Conservation (phyloP, 139 green algal species). For the Zygnema circumcarinatum region DNA sequence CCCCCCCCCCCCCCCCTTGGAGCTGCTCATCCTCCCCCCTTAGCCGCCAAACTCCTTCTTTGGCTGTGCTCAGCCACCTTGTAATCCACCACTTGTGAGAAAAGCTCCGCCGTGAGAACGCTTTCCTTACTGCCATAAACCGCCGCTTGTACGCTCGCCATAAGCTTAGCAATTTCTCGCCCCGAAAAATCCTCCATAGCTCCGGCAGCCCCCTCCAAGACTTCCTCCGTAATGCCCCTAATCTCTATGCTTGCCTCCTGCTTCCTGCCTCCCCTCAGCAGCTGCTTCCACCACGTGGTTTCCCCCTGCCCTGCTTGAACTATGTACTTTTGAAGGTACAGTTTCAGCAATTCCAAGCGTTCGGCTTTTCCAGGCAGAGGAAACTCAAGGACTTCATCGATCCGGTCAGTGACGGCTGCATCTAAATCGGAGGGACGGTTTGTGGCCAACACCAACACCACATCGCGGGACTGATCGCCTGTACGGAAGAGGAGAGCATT, state of each 20-base stretch:
- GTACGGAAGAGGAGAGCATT: conserved; percentile 89
- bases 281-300: conserved; percentile 2
- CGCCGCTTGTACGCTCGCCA: conserved; percentile 75
- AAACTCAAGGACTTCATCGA: conserved; percentile 63
- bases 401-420: conserved; percentile 63
- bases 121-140: conserved; percentile 83
- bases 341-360: conserved; percentile 48
- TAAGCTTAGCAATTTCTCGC: conserved; percentile 94
- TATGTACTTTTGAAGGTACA: conserved; percentile 74
- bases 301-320: conserved; percentile 60
- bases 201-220: conserved; percentile 72
- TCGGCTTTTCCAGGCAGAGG: conserved; percentile 52
- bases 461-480: conserved; percentile 60
- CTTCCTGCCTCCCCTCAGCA: conserved; percentile 2
- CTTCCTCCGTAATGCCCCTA: conserved; percentile 45
- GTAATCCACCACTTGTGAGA: conserved; percentile 67
- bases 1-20: background rate
- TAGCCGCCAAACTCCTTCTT: conserved; percentile 18
- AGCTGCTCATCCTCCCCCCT: too few species aligned
- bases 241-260: conserved; percentile 51
- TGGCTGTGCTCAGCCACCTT: conserved; percentile 78
- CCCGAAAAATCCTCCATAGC: conserved; percentile 89
- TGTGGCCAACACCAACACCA: conserved; percentile 65
- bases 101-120: conserved; percentile 77
- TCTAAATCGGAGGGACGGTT: conserved; percentile 68